Base-by-base conservation (phyloP, 2,329 filamentous ascomycete species). In the Sarocladium brachiariae region DNA sequence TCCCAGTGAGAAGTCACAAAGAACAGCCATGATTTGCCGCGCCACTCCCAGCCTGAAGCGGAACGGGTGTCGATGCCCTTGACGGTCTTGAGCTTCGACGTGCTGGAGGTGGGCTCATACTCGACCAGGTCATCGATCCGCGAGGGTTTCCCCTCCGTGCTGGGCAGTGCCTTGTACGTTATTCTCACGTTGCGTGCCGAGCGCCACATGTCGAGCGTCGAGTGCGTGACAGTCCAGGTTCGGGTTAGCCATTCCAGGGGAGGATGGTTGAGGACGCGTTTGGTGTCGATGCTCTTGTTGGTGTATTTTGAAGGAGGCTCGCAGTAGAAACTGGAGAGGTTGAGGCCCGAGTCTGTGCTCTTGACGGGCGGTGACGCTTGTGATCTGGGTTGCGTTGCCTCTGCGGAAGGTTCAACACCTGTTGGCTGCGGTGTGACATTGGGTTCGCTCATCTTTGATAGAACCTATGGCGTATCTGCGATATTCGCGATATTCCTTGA, bases 1-100 rank as follows among this genome's bases (percentile, higher is more conserved):
- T 95, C 87, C 89, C 89, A 95, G 61, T 89, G 83, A 41, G 80
- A 84, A 14, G 74, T 77, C 23, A 87, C 85, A 57, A 92, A 82
- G 63, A 76, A 78, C 54, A 95, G 67, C 78, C 77, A 80, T 8
- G 88, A 86, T 60, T 82, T 87, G 8, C 89, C 89, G 43, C 87
- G 75, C 89, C 89, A 95, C 59, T 85, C 75, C 83, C 86, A 87
- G 21, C 63, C 30, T 69, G 70, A 23, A 67, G 65, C 62, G 18
- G 55, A 55, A 63, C 56, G 63, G 11, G 71, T 77, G 66, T 91
- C 87, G 51, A 87, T 63, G 31, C 88, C 88, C 11, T 73, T 64
- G 25, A 93, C 78, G 2, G 69, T 75, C 63, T 83, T 85, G 55
- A 81, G 61, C 69, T 76, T 61, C 56, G 63, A 67, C 39, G 68